Evolutionary conservation across 2,329 filamentous ascomycete species (phyloP).

Genomic region (Zasmidium cellare): DNA sequence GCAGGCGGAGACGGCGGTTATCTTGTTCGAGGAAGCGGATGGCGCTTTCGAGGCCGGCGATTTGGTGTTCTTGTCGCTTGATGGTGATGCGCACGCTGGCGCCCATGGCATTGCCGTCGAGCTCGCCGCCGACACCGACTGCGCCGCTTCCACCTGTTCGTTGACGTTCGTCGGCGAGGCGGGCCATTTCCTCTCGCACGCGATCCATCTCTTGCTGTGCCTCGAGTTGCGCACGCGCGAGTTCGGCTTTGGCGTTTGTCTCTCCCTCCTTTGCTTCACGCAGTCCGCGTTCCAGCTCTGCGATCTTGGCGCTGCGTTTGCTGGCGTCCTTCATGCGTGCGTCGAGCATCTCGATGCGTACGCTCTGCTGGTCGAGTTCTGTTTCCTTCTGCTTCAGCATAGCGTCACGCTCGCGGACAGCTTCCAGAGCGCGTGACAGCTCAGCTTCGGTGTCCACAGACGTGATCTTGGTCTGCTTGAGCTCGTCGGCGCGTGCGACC

Average conservation of each 20-base stretch:
- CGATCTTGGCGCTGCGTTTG: slow-evolving; percentile 71
- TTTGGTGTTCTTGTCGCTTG: slow-evolving; percentile 71
- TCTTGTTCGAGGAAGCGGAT: slow-evolving; percentile 69
- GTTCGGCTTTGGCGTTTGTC: slow-evolving; percentile 53
- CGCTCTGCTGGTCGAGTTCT: slow-evolving; percentile 79
- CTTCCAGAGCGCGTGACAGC: slow-evolving; percentile 74
- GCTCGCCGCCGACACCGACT: slow-evolving; percentile 48
- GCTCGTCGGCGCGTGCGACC: slow-evolving; percentile 76
- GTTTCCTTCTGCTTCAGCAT: slow-evolving; percentile 61
- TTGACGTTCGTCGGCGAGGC: slow-evolving; percentile 26
- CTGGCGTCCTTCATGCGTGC: slow-evolving; percentile 81
- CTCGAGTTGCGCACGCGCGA: slow-evolving; percentile 26
- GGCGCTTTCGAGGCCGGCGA: slow-evolving; percentile 60
- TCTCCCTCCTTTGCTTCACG: slow-evolving; percentile 43
- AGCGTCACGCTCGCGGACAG: slow-evolving; percentile 71
- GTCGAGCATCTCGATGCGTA: slow-evolving; percentile 91
- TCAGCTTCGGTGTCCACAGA: slow-evolving; percentile 84
- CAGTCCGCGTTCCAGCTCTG: slow-evolving; percentile 56
- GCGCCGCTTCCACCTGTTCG: slow-evolving; percentile 48
- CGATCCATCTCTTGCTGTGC: slow-evolving; percentile 29
- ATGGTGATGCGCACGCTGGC: slow-evolving; percentile 69
- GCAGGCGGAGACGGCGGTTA: slow-evolving; percentile 61
- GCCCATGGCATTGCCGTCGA: slow-evolving; percentile 66
- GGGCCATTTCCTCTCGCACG: slow-evolving; percentile 30
- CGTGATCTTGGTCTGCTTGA: slow-evolving; percentile 78